A percentile compares a stretch with the other conserved stretches of the same genome.
Evolutionary conservation across 2,329 filamentous ascomycete genomes (phyloP).

Genomic region (Pyrenophora tritici-repentis): DNA sequence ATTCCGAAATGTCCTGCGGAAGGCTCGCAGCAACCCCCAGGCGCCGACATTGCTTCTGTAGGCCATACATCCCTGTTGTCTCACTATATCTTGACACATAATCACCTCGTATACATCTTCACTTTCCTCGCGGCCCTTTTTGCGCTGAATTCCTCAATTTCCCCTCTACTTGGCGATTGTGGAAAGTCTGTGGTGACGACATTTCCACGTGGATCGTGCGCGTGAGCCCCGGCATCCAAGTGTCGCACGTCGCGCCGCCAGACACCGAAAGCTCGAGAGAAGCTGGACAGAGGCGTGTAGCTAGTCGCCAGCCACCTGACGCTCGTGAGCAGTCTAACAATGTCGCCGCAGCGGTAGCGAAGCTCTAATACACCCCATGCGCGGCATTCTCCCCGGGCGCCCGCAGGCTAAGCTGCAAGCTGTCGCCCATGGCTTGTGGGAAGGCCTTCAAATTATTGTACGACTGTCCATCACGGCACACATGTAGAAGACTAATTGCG

Average conservation of each 20-base stretch:
- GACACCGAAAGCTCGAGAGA: slow-evolving; percentile 2
- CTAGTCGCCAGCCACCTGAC: background rate
- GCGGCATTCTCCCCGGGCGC: slow-evolving; percentile 77
- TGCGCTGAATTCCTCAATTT: too few species aligned
- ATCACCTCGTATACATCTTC: background rate
- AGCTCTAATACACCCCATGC: slow-evolving; percentile 57
- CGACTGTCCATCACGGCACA: slow-evolving; percentile 36
- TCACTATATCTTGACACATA: background rate
- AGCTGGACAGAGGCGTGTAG: too few species aligned
- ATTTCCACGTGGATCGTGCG: slow-evolving; percentile 40
- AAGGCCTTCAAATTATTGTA: slow-evolving; percentile 73
- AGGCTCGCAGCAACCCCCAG: slow-evolving; percentile 3
- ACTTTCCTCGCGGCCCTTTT: too few species aligned
- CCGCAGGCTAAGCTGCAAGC: slow-evolving; percentile 79
- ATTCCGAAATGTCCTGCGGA: slow-evolving; percentile 14
- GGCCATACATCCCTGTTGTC: background rate
- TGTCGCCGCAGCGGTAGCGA: slow-evolving; percentile 27
- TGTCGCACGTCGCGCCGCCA: slow-evolving; percentile 15
- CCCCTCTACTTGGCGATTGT: background rate
- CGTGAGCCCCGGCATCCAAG: slow-evolving; percentile 26
- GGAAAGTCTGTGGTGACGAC: slow-evolving; percentile 17
- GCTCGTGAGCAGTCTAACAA: background rate
- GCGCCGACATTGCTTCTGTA: background rate
- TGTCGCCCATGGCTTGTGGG: slow-evolving; percentile 74
- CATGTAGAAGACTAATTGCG: too few species aligned